A percentile compares a stretch with the other conserved stretches of the same genome.
Conservation (phyloP, 2,329 filamentous ascomycete species). For the Purpureocillium takamizusanense region DNA sequence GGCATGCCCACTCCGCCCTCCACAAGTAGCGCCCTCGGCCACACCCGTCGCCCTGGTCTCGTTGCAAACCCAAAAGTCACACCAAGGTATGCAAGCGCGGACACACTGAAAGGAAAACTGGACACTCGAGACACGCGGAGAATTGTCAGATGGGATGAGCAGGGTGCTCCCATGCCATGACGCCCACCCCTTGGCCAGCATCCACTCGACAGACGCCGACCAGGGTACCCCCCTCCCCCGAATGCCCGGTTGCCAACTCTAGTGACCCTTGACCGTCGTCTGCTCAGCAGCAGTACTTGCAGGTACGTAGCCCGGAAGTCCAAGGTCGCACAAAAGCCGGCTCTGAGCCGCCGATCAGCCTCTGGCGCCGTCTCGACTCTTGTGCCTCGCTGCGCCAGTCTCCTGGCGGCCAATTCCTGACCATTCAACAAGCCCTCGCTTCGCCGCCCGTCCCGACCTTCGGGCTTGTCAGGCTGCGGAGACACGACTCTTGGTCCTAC, state of each 20-base stretch:
- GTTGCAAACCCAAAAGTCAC: constrained; percentile 15
- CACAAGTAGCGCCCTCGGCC: constrained; percentile 3
- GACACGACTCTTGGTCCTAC: constrained; percentile 25
- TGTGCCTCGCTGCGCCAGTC: constrained; percentile 17
- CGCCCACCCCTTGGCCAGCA: constrained; percentile 27
- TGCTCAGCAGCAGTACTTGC: constrained; percentile 18
- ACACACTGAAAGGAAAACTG: constrained; percentile 6
- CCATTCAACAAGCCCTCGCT: constrained; percentile 3
- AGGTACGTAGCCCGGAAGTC: constrained; percentile 11
- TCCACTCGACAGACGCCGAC: constrained; percentile 25
- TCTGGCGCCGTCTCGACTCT: constrained; percentile 14
- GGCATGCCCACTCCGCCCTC: too few relatives aligned
- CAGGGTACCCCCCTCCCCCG: constrained; percentile 22
- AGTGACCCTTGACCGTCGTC: constrained; percentile 29
- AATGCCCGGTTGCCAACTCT: constrained; percentile 28
- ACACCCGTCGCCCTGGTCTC: constrained; percentile 15
- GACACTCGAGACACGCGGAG: constrained; percentile 22
- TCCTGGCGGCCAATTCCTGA: constrained; percentile 10
- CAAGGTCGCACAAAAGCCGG: constrained; percentile 43
- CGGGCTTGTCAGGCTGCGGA: too few relatives aligned
- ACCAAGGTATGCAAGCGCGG: constrained; percentile 4
- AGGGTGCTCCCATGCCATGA: constrained; percentile 22
- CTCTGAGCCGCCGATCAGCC: constrained; percentile 30
- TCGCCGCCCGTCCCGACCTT: not conserved
- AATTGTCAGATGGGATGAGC: constrained; percentile 24